Percentiles rank a stretch among this genome's conserved stretches.
Conservation (phyloP, 257 asterid species). For the Solanum rostratum region DNA sequence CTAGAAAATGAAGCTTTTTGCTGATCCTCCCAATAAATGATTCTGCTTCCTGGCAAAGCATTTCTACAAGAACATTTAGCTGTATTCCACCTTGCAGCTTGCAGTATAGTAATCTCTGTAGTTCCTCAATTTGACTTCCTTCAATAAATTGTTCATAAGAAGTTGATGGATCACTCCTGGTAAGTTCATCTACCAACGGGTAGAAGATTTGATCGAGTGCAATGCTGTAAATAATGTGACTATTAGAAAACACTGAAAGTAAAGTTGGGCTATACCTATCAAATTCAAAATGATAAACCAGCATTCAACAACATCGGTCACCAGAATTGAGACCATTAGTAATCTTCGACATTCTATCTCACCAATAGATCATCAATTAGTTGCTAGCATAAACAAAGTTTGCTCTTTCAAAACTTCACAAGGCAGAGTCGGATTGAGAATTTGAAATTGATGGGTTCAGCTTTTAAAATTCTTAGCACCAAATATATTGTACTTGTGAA, state of each 20-base stretch:
- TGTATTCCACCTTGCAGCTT: constrained; percentile 31
- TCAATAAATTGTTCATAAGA: constrained; percentile 29
- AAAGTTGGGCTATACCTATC: neutral
- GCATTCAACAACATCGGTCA: neutral
- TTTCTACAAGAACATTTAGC: constrained; percentile 30
- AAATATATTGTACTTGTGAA: neutral
- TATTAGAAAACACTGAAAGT: neutral
- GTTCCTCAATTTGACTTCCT: constrained; percentile 47
- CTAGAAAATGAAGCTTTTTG: constrained; percentile 40
- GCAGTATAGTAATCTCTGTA: constrained; percentile 37
- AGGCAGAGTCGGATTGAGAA: neutral
- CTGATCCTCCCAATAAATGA: constrained; percentile 35
- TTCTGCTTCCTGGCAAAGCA: constrained; percentile 46
- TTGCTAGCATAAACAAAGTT: neutral
- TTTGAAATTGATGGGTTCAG: neutral
- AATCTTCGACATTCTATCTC: neutral
- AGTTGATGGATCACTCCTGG: constrained; percentile 17
- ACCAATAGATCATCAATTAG: neutral
- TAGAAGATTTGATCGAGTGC: constrained; percentile 50
- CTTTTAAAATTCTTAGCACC: neutral
- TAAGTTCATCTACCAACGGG: constrained; percentile 38
- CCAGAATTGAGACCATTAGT: neutral
- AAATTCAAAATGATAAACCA: neutral
- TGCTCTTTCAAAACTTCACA: neutral
- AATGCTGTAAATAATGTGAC: constrained; percentile 34